Evolutionary conservation across 768 basidiomycete genomes (phyloP).

Genomic region (Basidioascus undulatus): DNA sequence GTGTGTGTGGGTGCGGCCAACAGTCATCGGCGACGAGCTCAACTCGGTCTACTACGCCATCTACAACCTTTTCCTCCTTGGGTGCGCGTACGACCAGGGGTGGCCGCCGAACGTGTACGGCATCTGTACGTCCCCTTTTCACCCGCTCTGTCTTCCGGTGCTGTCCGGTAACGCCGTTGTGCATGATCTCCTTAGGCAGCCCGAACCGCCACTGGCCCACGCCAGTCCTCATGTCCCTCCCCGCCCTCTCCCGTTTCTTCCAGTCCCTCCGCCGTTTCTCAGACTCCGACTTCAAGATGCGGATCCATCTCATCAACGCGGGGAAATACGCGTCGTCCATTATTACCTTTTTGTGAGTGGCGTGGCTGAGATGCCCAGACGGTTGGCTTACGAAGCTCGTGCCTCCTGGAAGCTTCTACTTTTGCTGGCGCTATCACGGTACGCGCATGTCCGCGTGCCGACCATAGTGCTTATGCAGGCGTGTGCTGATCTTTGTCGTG

Average conservation of each 20-base stretch:
- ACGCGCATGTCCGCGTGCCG: not conserved
- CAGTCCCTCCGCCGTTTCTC: conserved; percentile 71
- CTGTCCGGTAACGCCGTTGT: too few relatives aligned
- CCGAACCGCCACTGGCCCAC: conserved; percentile 33
- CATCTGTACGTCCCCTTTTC: not conserved
- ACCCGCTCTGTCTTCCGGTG: too few relatives aligned
- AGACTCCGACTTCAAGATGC: conserved; percentile 34
- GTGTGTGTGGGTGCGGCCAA: too few relatives aligned
- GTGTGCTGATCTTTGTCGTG: too few relatives aligned
- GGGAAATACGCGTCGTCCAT: conserved; percentile 16
- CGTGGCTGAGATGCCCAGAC: too few relatives aligned
- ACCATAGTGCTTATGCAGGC: not conserved
- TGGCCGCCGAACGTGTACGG: conserved; percentile 19
- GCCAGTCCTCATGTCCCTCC: conserved; percentile 34
- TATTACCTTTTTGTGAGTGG: conserved; percentile 11
- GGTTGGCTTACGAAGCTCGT: too few relatives aligned
- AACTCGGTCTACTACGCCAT: conserved; percentile 11
- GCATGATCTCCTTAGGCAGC: conserved; percentile 26
- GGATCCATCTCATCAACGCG: conserved; percentile 72
- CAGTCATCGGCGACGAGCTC: too few relatives aligned
- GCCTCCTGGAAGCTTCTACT: too few relatives aligned
- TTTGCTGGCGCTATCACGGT: conserved; percentile 50
- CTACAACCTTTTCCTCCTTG: conserved; percentile 22
- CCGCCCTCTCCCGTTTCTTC: conserved; percentile 48
- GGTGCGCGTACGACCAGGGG: conserved; percentile 39